Base-by-base conservation (phyloP, 176 grass and related monocot species). In the Oryza coarctata region DNA sequence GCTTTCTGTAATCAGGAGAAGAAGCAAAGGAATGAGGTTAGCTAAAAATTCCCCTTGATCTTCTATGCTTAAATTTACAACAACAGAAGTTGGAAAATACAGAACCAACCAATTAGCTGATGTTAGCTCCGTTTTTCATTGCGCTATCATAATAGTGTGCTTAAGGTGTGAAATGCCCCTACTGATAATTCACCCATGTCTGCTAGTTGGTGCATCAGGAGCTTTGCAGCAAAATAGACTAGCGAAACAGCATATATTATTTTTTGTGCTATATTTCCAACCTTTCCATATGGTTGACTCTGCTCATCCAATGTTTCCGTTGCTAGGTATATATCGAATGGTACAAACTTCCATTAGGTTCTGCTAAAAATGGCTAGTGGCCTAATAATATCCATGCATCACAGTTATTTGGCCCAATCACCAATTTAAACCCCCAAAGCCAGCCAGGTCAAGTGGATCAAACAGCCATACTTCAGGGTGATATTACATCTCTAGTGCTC, bases 1-100 rank as follows among this genome's bases (percentile, higher is more conserved):
- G 93, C 97, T 73, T 92, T 92, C 43, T 96, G 91, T 80, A 94
- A 94, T 76, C 89, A 99, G 70, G 96, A 95, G 69, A 98, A 95
- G 89, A 93, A 99, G 86, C 97, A 99, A 70, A 87, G 80, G 71
- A 92, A 75, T 40, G 93, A 96, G 97, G 97, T 94, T 88, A 78
- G 90, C 83, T 50, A 50, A 34, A 28, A 74, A 20, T 25, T 41
- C 40, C 8, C 27, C 35, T 25, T 65, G 10, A 57, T 76, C 74
- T 40, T 27, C 68, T 81, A 57, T 41, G 40, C 71, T 81, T 85
- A 12, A 39, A 50, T 31, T n/a, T 30, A 38, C 0, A 44, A 31
- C 39, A 31, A 39, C 22, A 11, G 29, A 82, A 61, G 43, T 25
- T 18, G 20, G 55, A 18, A 65, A 40, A 75, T 33, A 60, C 9